Evolutionary conservation across 768 basidiomycete genomes (phyloP).

Genomic region (Xerocomellus intermedius): DNA sequence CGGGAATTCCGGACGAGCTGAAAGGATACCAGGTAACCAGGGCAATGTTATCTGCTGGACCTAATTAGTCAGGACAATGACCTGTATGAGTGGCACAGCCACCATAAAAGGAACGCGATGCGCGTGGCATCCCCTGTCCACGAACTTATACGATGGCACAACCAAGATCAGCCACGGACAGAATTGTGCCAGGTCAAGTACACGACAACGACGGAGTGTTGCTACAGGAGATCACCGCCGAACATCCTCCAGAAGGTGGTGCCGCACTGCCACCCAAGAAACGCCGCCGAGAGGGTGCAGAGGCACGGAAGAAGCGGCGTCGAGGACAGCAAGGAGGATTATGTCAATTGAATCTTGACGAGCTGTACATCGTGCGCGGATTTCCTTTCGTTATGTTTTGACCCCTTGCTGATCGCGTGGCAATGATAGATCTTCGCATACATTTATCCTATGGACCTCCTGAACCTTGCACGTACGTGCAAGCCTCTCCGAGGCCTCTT

Average conservation of each 20-base stretch:
- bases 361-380: conserved; percentile 17
- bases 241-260: neutral
- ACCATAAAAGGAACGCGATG: conserved; percentile 9
- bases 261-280: neutral
- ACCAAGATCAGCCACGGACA: neutral
- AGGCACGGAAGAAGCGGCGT: conserved; percentile 8
- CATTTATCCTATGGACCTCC: conserved; percentile 35
- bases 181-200: neutral
- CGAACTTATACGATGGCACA: conserved; percentile 8
- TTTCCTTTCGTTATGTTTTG: neutral
- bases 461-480: conserved; percentile 41
- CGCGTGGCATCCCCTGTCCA: conserved; percentile 33
- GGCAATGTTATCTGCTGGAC: neutral
- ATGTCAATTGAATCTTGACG: conserved; percentile 21
- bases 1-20: no score
- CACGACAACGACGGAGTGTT: neutral
- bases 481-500: conserved; percentile 40
- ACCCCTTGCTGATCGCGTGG: neutral
- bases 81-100: conserved; percentile 12
- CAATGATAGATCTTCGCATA: conserved; percentile 38
- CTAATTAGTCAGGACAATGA: neutral
- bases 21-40: neutral
- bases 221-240: neutral
- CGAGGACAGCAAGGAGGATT: conserved; percentile 5
- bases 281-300: neutral